Conservation (phyloP, 768 basidiomycete species). For the Crucibulum laeve region DNA sequence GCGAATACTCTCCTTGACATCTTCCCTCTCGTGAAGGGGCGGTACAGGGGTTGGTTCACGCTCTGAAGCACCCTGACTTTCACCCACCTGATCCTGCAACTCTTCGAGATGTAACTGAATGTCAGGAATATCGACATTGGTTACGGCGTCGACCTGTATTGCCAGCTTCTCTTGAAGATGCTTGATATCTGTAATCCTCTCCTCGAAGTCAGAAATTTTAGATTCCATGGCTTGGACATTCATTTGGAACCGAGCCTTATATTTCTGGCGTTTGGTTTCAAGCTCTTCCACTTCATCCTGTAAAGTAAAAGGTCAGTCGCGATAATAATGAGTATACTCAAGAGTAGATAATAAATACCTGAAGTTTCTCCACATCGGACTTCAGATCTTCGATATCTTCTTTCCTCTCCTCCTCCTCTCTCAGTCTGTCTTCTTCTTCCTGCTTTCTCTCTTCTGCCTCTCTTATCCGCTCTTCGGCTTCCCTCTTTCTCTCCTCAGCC, state of each 20-base stretch:
- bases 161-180: constrained; percentile 32
- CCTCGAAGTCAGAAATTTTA: constrained; percentile 35
- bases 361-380: constrained; percentile 6
- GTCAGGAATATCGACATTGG: constrained; percentile 20
- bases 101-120: constrained; percentile 17
- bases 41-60: not conserved
- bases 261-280: constrained; percentile 32
- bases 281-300: constrained; percentile 34
- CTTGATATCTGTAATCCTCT: constrained; percentile 32
- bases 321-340: not conserved
- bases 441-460: not conserved
- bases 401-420: not conserved
- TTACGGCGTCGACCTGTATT: constrained; percentile 26
- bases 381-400: not conserved
- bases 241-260: constrained; percentile 36
- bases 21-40: constrained; percentile 14
- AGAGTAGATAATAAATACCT: constrained; percentile 11
- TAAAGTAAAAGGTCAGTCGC: constrained; percentile 5
- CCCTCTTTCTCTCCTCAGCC: not conserved
- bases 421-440: not conserved
- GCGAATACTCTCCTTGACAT: constrained; percentile 25
- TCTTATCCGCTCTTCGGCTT: not conserved
- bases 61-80: constrained; percentile 1
- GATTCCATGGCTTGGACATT: constrained; percentile 34
- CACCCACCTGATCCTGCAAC: constrained; percentile 22